phyloP scores from a whole-genome alignment of 768 basidiomycete genomes.

The Suillus spraguei region DNA sequence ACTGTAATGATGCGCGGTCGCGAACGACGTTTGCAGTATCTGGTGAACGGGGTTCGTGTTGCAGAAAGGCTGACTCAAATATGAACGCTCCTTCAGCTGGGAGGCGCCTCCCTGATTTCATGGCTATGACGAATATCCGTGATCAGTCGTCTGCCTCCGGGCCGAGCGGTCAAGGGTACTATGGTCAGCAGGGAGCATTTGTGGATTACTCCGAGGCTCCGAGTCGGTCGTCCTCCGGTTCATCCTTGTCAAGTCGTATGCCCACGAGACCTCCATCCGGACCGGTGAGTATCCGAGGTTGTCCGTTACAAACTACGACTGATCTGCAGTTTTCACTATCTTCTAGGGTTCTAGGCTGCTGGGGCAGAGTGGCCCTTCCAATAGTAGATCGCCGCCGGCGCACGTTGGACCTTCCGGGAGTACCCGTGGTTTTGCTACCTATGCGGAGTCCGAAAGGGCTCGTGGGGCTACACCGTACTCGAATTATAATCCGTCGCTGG shows the following conservation, averaged over 20 bases:
- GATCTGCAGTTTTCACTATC: constrained; percentile 2
- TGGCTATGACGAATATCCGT: constrained; percentile 34
- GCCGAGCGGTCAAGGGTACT: constrained; percentile 24
- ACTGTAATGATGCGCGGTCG: constrained; percentile 23
- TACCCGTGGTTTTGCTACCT: constrained; percentile 17
- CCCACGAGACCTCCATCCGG: constrained; percentile 34
- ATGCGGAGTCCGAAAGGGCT: constrained; percentile 27
- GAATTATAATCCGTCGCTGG: constrained; percentile 21
- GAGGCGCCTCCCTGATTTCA: constrained; percentile 34
- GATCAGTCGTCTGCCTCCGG: constrained; percentile 29
- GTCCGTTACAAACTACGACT: not conserved
- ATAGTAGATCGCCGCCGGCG: constrained; percentile 23
- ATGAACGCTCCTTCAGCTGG: constrained; percentile 12
- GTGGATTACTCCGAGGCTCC: constrained; percentile 26
- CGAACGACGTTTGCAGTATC: constrained; percentile 33
- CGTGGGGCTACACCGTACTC: constrained; percentile 26
- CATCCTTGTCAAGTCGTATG: constrained; percentile 35
- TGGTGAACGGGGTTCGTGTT: constrained; percentile 35
- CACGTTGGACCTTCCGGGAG: constrained; percentile 17
- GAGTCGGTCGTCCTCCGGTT: constrained; percentile 35
- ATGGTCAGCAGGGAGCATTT: constrained; percentile 26
- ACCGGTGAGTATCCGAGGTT: constrained; percentile 20
- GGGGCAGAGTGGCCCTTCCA: constrained; percentile 18
- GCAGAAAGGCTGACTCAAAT: constrained; percentile 19
- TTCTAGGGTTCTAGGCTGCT: constrained; percentile 30